Percentiles rank a stretch among this genome's conserved stretches.
phyloP scores from a whole-genome alignment of 306 rosid genomes.

The Luffa aegyptiaca region DNA sequence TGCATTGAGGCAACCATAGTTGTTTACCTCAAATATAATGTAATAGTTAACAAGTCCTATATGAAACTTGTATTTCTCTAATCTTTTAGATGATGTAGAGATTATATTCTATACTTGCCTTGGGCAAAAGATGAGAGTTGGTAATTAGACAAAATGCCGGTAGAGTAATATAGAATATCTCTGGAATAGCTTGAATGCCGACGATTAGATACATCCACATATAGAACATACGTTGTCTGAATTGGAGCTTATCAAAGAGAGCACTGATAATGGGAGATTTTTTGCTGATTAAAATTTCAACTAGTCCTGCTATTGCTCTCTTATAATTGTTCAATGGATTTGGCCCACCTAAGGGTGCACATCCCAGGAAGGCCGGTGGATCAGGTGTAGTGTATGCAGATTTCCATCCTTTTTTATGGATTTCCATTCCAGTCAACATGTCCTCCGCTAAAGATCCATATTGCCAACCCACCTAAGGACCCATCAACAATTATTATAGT shows the following conservation, averaged over 20 bases:
- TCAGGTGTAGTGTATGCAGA: conserved; percentile 8
- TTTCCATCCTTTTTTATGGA: conserved; percentile 26
- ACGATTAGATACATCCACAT: conserved; percentile 25
- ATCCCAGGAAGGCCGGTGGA: conserved; percentile 47
- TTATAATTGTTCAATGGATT: conserved; percentile 39
- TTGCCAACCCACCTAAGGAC: conserved; percentile 22
- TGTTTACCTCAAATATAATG: neutral
- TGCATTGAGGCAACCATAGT: neutral
- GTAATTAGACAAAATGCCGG: conserved; percentile 40
- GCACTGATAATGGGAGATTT: conserved; percentile 35
- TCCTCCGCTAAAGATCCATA: conserved; percentile 27
- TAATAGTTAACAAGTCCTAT: neutral
- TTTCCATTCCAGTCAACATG: conserved; percentile 22
- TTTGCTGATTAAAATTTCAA: conserved; percentile 38
- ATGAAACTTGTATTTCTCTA: neutral
- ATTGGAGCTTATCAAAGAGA: conserved; percentile 28
- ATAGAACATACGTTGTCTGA: conserved; percentile 36
- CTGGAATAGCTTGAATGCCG: conserved; percentile 22
- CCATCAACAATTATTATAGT: neutral
- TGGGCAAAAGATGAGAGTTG: conserved; percentile 50
- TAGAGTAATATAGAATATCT: conserved; percentile 36
- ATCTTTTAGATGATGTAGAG: neutral
- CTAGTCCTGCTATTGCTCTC: conserved; percentile 54
- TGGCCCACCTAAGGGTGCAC: conserved; percentile 44
- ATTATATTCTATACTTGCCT: conserved; percentile 23